Evolutionary conservation across 225 moss, liverwort and hornwort genomes (phyloP), one percentile per base, ranked within the genome.

Genomic region (Climacium dendroides): DNA sequence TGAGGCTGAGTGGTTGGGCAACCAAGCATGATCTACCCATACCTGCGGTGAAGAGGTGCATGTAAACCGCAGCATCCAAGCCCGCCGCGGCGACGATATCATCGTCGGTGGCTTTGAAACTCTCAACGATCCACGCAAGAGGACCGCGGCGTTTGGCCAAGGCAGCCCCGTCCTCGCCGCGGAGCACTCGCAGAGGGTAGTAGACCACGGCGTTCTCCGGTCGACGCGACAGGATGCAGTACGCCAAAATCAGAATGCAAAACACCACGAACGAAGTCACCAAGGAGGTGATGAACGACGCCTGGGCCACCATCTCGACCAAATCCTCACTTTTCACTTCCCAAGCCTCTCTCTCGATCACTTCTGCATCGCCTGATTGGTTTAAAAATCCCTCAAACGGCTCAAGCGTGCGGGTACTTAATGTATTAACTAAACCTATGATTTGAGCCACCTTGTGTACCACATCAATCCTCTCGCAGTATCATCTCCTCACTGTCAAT

Each of bases 51-150:
- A 95, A 95, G 78, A 96, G 92, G 37, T 91, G 92, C 75, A 96
- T 67, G 88, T 96, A 97, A 87, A 96, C 90, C 48, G 95, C 92
- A 20, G 95, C 95, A 87, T 97, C 96, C 81, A 97, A 91, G 60
- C 97, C 96, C 16, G 82, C 94, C 5, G 81, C 81, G 11, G 89
- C 89, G 2, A 95, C 87, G 4, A 97, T 69, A 1, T 94, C 96
- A 16, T 90, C 90, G 43, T 96, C 94, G 8, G 77, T 88, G 12
- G 95, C 95, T 59, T 41, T 80, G 59, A 83, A 90, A 8, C 96
- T 93, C 22, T 96, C 92, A 24, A 73, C 29, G 6, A 94, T 87
- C 96, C 97, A 97, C 23, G 89, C 37, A 64, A 95, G 92, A 16
- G 92, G 85, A 10, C 86, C 78, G 25, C 94, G 92, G 23, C 73